Percentiles rank a stretch among this genome's conserved stretches.
These are phyloP conservation scores for Fusarium sterilihyphosum DNA, from an alignment of 2,329 filamentous ascomycete species.

Conservation along the genomic window DNA sequence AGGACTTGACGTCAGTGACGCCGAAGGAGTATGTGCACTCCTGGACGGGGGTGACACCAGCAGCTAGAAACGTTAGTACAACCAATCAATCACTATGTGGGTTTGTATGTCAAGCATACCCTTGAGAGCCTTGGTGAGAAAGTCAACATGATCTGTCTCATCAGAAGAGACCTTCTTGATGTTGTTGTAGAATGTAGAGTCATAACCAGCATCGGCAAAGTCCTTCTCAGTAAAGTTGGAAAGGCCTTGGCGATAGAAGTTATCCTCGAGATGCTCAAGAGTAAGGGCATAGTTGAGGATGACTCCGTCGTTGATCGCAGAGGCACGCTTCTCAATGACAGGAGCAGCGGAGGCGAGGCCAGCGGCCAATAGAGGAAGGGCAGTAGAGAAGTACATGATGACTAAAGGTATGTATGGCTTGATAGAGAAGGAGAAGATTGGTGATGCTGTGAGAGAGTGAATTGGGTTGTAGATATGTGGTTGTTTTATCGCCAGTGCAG, in stretches of 20 bases:
- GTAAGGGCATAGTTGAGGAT: slow-evolving; percentile 60
- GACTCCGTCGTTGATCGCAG: slow-evolving; percentile 33
- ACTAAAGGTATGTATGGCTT: not conserved
- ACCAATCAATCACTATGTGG: fast-evolving
- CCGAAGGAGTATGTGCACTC: slow-evolving; percentile 70
- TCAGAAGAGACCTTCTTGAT: slow-evolving; percentile 65
- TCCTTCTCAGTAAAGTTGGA: slow-evolving; percentile 63
- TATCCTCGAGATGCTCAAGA: slow-evolving; percentile 67
- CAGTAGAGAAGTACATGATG: slow-evolving; percentile 14
- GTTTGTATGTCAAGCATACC: not conserved
- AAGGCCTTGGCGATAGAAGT: slow-evolving; percentile 70
- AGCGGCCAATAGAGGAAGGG: slow-evolving; percentile 18
- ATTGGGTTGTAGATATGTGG: not conserved
- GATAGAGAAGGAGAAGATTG: not conserved
- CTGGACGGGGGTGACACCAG: slow-evolving; percentile 60
- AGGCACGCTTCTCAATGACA: slow-evolving; percentile 22
- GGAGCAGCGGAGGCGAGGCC: slow-evolving; percentile 29
- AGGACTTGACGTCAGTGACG: slow-evolving; percentile 64
- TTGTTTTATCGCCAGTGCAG: not conserved
- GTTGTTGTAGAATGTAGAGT: slow-evolving; percentile 65
- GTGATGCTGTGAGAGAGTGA: not conserved
- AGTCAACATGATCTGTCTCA: slow-evolving; percentile 48
- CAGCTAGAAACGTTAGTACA: slow-evolving; percentile 34
- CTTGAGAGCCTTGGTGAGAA: slow-evolving; percentile 32
- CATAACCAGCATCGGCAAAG: slow-evolving; percentile 63